Conservation (phyloP, 2,329 filamentous ascomycete genomes). For the Orbilia javanica region DNA sequence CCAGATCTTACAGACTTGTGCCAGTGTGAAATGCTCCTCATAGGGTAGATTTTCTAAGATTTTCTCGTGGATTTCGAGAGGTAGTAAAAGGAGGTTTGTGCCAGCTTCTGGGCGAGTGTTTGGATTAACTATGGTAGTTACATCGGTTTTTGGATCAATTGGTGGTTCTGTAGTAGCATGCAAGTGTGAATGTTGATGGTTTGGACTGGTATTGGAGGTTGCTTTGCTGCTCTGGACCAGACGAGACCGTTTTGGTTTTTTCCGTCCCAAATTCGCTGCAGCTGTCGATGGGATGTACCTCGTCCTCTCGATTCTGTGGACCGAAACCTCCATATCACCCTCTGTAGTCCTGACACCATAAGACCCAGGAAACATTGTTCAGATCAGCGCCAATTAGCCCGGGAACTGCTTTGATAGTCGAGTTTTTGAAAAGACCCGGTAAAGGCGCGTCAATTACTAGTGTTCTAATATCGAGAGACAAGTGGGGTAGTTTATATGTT, state of each 20-base stretch:
- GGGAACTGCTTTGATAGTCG: neutral
- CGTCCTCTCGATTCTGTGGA: neutral
- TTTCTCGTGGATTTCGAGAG: slow-evolving; percentile 30
- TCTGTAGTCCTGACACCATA: neutral
- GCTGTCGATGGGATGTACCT: neutral
- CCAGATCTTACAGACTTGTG: slow-evolving; percentile 1
- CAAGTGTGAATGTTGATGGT: neutral
- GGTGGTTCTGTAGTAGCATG: neutral
- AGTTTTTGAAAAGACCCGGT: neutral
- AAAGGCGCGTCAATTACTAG: neutral
- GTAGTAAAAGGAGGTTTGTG: slow-evolving; percentile 7
- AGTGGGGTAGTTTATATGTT: neutral
- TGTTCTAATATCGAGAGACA: neutral
- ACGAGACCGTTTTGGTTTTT: neutral
- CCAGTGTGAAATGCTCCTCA: slow-evolving; percentile 31
- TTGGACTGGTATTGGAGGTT: neutral
- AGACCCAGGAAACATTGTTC: neutral
- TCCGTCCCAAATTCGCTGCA: neutral
- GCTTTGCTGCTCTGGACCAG: neutral
- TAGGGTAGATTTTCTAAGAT: slow-evolving; percentile 21
- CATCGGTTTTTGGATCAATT: neutral
- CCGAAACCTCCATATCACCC: neutral
- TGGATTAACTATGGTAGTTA: neutral
- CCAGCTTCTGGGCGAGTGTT: neutral
- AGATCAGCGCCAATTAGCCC: neutral